Base-by-base conservation (phyloP, 306 rosid species). In the Malus asiatica region DNA sequence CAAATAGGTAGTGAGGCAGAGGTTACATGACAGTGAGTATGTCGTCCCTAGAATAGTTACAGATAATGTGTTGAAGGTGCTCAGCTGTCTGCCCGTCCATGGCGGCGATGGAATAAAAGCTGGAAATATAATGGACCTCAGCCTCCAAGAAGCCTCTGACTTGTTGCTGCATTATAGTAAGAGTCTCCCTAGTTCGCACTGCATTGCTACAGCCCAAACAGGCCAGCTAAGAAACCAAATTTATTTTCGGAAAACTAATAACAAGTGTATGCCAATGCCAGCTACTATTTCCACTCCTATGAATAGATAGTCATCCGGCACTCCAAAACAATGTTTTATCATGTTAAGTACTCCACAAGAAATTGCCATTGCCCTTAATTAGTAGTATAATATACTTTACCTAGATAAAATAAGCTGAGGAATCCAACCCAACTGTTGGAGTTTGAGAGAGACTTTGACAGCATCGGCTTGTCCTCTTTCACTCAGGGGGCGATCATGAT, bases 11-110 rank as follows among this genome's bases (percentile, higher is more conserved):
- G 66, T 20, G 48, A 76, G 60, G 55, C 44, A 70, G 60, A 83
- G 82, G 97, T 90, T 86, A 94, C 97, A 94, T 94, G 78, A 92
- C 74, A 5, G 97, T 94, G 75, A 86, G 73, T 68, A 92, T 86
- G 77, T 92, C 96, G 82, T 92, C 91, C 83, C 80, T 85, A 68
- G 98, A 85, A 83, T 89, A 89, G 81, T 45, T 85, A 83, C 93
- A 86, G 78, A 95, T 89, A 82, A 85, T 78, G 68, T 83, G 88
- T 67, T 89, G 98, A 77, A 95, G 94, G 82, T 95, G 98, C 83
- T 89, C 95, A 10, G 98, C 98, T 4, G 98, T 95, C 85, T 95
- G 98, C n/a, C 98, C 98, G 78, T 95, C 98, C 98, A 95, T 95
- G 68, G 93, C 98, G 3, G 98, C 97, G 77, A 95, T 87, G 13